Conservation (phyloP, 495 filamentous ascomycete species). For the Tuber microsphaerosporum region DNA sequence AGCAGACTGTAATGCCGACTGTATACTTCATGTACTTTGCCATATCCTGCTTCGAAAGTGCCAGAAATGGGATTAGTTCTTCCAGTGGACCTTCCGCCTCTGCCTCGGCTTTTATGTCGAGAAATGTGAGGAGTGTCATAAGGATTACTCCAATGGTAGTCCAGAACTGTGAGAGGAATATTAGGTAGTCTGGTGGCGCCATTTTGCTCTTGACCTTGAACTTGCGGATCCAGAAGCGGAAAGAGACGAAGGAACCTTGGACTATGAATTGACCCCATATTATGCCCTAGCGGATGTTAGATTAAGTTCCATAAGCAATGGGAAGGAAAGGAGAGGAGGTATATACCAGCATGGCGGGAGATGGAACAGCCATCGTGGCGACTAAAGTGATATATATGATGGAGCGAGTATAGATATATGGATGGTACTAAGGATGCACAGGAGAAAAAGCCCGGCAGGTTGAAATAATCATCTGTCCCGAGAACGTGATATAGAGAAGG, state of each 20-base stretch:
- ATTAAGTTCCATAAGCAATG: background rate
- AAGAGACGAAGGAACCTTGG: background rate
- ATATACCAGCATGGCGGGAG: background rate
- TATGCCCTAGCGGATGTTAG: background rate
- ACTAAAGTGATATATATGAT: background rate
- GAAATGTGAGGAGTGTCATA: background rate
- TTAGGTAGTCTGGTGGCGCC: background rate
- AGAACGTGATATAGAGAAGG: background rate
- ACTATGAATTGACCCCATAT: background rate
- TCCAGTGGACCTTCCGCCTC: background rate
- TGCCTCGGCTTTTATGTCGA: background rate
- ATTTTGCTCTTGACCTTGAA: background rate
- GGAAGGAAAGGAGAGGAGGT: background rate
- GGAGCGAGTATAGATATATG: background rate
- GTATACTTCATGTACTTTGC: slow-evolving; percentile 2
- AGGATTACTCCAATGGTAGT: background rate
- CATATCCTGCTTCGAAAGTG: background rate
- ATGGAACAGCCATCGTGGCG: background rate
- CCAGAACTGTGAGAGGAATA: background rate
- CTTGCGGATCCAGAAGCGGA: background rate
- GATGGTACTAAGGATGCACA: background rate
- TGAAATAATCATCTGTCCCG: background rate
- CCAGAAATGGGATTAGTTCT: background rate
- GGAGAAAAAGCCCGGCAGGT: background rate
- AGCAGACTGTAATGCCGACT: background rate